These are phyloP conservation scores for Sclerotinia subarctica DNA, from an alignment of 2,329 filamentous ascomycete genomes.

Conservation along the genomic window DNA sequence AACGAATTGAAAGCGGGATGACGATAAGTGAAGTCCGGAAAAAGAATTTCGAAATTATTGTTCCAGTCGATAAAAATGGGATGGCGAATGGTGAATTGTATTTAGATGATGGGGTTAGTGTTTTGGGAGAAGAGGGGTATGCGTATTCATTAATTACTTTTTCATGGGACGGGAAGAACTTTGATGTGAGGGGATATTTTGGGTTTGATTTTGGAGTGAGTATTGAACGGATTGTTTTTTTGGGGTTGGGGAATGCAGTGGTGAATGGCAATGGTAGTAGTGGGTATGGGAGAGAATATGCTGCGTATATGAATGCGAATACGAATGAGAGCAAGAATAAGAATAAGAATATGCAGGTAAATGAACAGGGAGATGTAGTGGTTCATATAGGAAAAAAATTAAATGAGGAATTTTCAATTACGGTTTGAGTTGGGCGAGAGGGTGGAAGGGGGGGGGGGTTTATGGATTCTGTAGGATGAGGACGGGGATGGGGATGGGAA, in stretches of 20 bases:
- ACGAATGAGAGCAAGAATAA: no score
- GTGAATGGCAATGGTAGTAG: neutral
- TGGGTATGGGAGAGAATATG: no score
- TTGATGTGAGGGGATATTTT: slow-evolving; percentile 47
- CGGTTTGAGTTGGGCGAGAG: neutral
- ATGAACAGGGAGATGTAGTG: neutral
- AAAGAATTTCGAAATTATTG: slow-evolving; percentile 66
- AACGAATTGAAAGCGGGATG: slow-evolving; percentile 54
- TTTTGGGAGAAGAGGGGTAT: slow-evolving; percentile 53
- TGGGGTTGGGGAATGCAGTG: slow-evolving; percentile 39
- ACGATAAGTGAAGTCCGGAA: slow-evolving; percentile 63
- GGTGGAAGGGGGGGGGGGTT: no score
- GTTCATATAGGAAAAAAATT: neutral
- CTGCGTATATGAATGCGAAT: neutral
- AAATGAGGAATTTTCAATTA: neutral
- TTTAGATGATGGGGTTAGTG: slow-evolving; percentile 70
- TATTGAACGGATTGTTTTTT: slow-evolving; percentile 50
- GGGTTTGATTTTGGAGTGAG: slow-evolving; percentile 47
- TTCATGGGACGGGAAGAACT: slow-evolving; percentile 51
- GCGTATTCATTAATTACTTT: slow-evolving; percentile 55
- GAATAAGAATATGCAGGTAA: neutral
- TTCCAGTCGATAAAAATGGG: slow-evolving; percentile 62
- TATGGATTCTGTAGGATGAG: no score
- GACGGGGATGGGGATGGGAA: no score
- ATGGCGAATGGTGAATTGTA: slow-evolving; percentile 67